phyloP scores from a whole-genome alignment of 2,329 filamentous ascomycete genomes.

The Microsporum canis region DNA sequence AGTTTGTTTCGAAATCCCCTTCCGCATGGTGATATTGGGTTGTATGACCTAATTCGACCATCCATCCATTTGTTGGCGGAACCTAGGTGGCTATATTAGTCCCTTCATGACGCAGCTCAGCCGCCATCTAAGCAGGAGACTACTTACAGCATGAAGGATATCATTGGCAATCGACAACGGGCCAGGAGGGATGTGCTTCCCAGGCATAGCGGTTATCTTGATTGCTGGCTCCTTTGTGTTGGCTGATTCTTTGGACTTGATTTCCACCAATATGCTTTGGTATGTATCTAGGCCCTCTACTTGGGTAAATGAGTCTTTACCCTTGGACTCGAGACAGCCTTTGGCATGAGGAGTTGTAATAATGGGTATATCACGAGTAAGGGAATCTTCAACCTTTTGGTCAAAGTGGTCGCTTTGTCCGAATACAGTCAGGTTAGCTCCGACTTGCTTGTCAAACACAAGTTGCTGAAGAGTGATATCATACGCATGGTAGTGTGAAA shows the following conservation, averaged over 20 bases:
- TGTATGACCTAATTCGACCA: slow-evolving; percentile 49
- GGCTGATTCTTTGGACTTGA: slow-evolving; percentile 16
- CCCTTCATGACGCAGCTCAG: background rate
- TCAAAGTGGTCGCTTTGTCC: slow-evolving; percentile 43
- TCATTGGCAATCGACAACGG: slow-evolving; percentile 37
- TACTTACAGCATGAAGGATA: slow-evolving; percentile 33
- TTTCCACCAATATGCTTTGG: slow-evolving; percentile 40
- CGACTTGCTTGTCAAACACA: background rate
- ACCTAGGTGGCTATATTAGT: slow-evolving; percentile 34
- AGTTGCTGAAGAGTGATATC: background rate
- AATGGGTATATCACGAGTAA: slow-evolving; percentile 47
- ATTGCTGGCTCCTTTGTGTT: slow-evolving; percentile 32
- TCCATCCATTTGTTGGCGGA: slow-evolving; percentile 57
- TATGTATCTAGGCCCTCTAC: slow-evolving; percentile 48
- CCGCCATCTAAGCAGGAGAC: slow-evolving; percentile 8
- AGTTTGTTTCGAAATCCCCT: slow-evolving; percentile 36
- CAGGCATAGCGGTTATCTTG: slow-evolving; percentile 52
- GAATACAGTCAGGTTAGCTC: background rate
- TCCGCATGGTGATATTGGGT: slow-evolving; percentile 9
- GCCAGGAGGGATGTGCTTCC: slow-evolving; percentile 48
- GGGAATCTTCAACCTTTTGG: slow-evolving; percentile 39
- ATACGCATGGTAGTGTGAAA: slow-evolving; percentile 53
- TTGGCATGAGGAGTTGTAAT: slow-evolving; percentile 53
- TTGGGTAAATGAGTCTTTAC: slow-evolving; percentile 38
- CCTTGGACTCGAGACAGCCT: slow-evolving; percentile 37